A percentile compares a stretch with the other conserved stretches of the same genome.
Evolutionary conservation across 768 basidiomycete genomes (phyloP).

Genomic region (Termitomyces sp.): DNA sequence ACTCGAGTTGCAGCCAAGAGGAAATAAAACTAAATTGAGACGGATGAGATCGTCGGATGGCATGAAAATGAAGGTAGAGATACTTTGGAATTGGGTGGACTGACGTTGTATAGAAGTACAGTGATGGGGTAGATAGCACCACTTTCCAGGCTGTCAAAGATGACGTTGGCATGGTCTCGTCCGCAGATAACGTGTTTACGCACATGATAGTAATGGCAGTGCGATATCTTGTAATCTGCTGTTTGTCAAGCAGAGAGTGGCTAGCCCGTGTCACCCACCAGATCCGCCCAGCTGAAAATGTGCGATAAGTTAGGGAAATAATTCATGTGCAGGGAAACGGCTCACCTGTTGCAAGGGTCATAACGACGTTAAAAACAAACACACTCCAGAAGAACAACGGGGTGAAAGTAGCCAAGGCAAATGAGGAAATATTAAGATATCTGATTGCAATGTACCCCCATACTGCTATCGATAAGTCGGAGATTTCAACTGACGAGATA

Average conservation of each 20-base stretch:
- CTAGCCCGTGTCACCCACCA: conserved; percentile 4
- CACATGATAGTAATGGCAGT: neutral
- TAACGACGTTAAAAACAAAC: conserved; percentile 1
- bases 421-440: neutral
- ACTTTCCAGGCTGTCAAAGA: conserved; percentile 2
- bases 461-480: neutral
- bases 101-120: conserved; percentile 3
- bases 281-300: neutral
- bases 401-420: neutral
- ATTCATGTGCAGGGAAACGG: neutral
- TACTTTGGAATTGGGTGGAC: neutral
- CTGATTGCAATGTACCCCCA: conserved; percentile 1
- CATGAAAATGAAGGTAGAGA: neutral
- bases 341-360: conserved; percentile 3
- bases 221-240: conserved; percentile 1
- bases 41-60: neutral
- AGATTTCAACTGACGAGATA: neutral
- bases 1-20: neutral
- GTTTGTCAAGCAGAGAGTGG: conserved; percentile 1
- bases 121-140: conserved; percentile 3
- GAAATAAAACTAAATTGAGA: neutral
- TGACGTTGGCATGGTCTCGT: neutral
- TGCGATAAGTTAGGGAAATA: neutral
- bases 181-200: neutral
- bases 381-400: conserved; percentile 1